Conservation (phyloP, 768 basidiomycete species). For the Hemileccinum impolitum region DNA sequence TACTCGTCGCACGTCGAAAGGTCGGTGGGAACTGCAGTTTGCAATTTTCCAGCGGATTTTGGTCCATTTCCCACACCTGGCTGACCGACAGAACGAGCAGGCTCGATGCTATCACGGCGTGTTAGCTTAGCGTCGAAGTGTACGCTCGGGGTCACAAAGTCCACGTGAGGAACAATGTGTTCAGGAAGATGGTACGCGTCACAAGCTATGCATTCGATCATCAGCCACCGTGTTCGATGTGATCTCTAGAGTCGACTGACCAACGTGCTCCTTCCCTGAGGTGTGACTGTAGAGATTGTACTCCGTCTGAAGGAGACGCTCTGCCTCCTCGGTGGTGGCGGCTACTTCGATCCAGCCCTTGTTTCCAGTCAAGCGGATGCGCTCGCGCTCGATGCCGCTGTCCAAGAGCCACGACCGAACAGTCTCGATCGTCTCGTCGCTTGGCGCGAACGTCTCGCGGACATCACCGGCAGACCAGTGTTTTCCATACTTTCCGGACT, state of each 20-base stretch:
- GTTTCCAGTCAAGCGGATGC: conserved; percentile 18
- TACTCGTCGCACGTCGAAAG: conserved; percentile 24
- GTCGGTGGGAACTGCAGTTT: conserved; percentile 1
- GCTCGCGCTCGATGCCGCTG: conserved; percentile 23
- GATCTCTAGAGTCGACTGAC: conserved; percentile 16
- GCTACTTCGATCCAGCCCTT: conserved; percentile 28
- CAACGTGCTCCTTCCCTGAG: conserved; percentile 26
- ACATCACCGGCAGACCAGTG: conserved; percentile 31
- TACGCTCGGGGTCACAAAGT: conserved; percentile 33
- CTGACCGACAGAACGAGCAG: conserved; percentile 13
- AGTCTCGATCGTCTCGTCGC: conserved; percentile 20
- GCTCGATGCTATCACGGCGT: conserved; percentile 12
- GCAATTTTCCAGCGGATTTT: conserved; percentile 17
- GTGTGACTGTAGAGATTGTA: conserved; percentile 32
- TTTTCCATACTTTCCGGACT: conserved; percentile 30
- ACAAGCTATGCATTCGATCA: conserved; percentile 22
- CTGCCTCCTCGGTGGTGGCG: conserved; percentile 31
- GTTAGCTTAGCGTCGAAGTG: conserved; percentile 29
- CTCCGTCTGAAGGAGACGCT: conserved; percentile 31
- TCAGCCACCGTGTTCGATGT: neutral
- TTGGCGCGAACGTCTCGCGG: conserved; percentile 28
- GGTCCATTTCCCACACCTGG: conserved; percentile 17
- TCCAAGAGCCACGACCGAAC: conserved; percentile 29
- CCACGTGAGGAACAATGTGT: conserved; percentile 30
- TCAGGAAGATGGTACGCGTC: conserved; percentile 33